Evolutionary conservation across 129 eudicot genomes (phyloP).

Genomic region (Glebionis coronaria): DNA sequence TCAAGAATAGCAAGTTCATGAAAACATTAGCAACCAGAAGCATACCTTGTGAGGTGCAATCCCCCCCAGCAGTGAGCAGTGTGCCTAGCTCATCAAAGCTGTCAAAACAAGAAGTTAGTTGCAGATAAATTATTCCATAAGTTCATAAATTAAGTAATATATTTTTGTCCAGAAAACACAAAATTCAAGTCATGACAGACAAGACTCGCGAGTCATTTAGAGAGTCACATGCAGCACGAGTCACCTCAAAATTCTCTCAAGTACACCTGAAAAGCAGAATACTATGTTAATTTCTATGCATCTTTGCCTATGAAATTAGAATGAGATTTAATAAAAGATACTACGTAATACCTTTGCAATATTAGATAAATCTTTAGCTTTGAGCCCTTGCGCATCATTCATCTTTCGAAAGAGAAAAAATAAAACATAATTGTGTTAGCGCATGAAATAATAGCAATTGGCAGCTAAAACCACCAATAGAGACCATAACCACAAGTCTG

Average conservation of each 20-base stretch:
- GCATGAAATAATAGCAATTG: background rate
- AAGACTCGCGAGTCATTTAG: too few relatives aligned
- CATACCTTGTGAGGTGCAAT: slow-evolving; percentile 92
- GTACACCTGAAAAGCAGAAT: slow-evolving; percentile 60
- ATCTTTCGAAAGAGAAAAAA: slow-evolving; percentile 48
- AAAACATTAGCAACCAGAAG: too few relatives aligned
- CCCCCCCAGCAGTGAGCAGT: slow-evolving; percentile 81
- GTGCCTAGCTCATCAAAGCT: slow-evolving; percentile 97
- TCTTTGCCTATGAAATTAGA: too few relatives aligned
- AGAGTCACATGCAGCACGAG: too few relatives aligned
- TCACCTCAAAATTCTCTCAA: slow-evolving; percentile 95
- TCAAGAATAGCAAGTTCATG: too few relatives aligned
- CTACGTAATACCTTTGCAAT: too few relatives aligned
- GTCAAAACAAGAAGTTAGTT: slow-evolving; percentile 3
- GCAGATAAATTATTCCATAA: background rate
- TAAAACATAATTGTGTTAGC: background rate
- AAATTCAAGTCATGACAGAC: background rate
- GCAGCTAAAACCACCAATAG: too few relatives aligned
- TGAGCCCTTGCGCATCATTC: slow-evolving; percentile 94
- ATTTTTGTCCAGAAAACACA: background rate
- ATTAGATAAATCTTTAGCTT: too few relatives aligned
- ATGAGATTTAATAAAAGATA: too few relatives aligned
- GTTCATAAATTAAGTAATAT: background rate
- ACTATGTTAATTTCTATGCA: slow-evolving; percentile 7
- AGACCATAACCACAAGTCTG: too few relatives aligned